These are phyloP conservation scores for Pestalotiopsis sp. DNA, from an alignment of 2,329 filamentous ascomycete species.

Conservation along the genomic window DNA sequence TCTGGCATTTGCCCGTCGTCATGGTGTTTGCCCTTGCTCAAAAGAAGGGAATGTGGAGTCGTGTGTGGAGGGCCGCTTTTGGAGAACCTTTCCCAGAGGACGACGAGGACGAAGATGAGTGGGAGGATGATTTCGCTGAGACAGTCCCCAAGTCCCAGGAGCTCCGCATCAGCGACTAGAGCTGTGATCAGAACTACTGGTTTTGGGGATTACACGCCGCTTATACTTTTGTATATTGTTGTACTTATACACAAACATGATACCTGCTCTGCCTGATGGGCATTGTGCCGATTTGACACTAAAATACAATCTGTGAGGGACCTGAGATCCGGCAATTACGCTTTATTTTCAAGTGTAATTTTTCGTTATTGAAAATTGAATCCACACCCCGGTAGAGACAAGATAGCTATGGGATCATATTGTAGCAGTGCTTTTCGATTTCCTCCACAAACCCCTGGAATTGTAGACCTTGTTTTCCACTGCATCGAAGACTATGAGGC, in stretches of 20 bases:
- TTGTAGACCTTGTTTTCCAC: too few relatives aligned
- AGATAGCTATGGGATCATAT: too few relatives aligned
- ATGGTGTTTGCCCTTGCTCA: conserved; percentile 89
- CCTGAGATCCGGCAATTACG: too few relatives aligned
- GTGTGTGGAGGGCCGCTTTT: conserved; percentile 73
- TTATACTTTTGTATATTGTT: background rate
- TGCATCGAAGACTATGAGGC: too few relatives aligned
- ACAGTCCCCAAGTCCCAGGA: conserved; percentile 19
- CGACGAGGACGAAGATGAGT: conserved; percentile 43
- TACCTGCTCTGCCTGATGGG: background rate
- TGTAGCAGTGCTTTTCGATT: too few relatives aligned
- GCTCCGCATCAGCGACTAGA: background rate
- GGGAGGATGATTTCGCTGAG: conserved; percentile 51
- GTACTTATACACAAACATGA: background rate
- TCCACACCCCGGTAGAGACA: too few relatives aligned
- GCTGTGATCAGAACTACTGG: background rate
- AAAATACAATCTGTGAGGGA: too few relatives aligned
- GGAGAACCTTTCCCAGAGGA: conserved; percentile 62
- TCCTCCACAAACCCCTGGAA: too few relatives aligned
- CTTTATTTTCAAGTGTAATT: too few relatives aligned
- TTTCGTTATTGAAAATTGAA: too few relatives aligned
- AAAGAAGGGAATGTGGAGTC: conserved; percentile 90
- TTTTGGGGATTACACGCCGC: background rate
- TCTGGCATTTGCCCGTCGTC: conserved; percentile 91
- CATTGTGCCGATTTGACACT: background rate